A percentile compares a stretch with the other conserved stretches of the same genome.
phyloP scores from a whole-genome alignment of 129 eudicot species.

The Scalesia atractyloides region DNA sequence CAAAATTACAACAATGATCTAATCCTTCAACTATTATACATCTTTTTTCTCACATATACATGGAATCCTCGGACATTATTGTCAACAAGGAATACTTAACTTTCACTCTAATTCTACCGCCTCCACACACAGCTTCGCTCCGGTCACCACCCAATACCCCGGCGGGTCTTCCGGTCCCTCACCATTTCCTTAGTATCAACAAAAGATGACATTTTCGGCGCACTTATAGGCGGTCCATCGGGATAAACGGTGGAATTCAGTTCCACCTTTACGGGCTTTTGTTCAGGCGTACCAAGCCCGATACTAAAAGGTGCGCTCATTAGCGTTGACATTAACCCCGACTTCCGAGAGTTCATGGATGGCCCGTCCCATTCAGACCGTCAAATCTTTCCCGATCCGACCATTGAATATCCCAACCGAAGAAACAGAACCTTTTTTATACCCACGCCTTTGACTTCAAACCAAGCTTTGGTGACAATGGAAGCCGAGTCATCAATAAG shows the following conservation, averaged over 20 bases:
- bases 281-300: slow-evolving; percentile 47
- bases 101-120: slow-evolving; percentile 70
- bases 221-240: slow-evolving; percentile 73
- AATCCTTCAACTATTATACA: slow-evolving; percentile 5
- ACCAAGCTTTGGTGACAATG: slow-evolving; percentile 92
- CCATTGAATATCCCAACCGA: slow-evolving; percentile 79
- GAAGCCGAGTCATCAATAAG: slow-evolving; percentile 79
- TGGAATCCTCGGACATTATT: slow-evolving; percentile 69
- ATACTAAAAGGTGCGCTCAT: slow-evolving; percentile 76
- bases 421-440: slow-evolving; percentile 86
- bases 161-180: slow-evolving; percentile 95
- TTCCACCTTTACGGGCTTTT: slow-evolving; percentile 60
- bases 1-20: slow-evolving; percentile 5
- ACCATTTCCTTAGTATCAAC: slow-evolving; percentile 92
- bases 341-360: slow-evolving; percentile 54
- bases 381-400: slow-evolving; percentile 69
- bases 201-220: slow-evolving; percentile 66
- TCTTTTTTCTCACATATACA: slow-evolving; percentile 52
- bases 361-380: slow-evolving; percentile 95
- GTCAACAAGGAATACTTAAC: slow-evolving; percentile 83
- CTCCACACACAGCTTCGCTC: slow-evolving; percentile 82
- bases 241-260: slow-evolving; percentile 88
- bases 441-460: slow-evolving; percentile 78
- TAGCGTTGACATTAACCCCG: slow-evolving; percentile 79
- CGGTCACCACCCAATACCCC: slow-evolving; percentile 96